Evolutionary conservation across 169 alveolate species (phyloP), one percentile per base, ranked within the genome.

Genomic region (Plasmodium reichenowi): DNA sequence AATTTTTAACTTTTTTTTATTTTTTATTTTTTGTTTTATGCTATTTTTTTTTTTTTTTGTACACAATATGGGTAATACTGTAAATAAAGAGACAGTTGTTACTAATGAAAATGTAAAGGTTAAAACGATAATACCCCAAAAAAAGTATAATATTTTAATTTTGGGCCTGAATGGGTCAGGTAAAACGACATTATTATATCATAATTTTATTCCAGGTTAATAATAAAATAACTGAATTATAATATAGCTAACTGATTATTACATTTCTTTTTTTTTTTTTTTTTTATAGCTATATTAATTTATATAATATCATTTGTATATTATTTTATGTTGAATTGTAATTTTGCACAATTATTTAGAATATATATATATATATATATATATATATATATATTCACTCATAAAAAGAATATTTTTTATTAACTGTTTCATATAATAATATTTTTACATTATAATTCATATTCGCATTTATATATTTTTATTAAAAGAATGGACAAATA

Each of bases 121-220:
- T 26, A 66, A 26, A n/a, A 64, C 64, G 29, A 7, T 48, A n/a
- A n/a, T 15, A 8, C 58, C 83, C 0, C 58, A 38, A 9, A 67
- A 83, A 43, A 83, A 83, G 64, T 83, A 83, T 66, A 83, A 83
- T 66, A 83, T 83, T 68, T 59, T 83, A 83, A 67, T 83, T 54
- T 70, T 83, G 54, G 91, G 91, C 85, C 85, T 83, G 56, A 83
- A 32, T 48, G 91, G 91, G 2, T 83, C 91, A 38, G 91, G 91
- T n/a, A 83, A 83, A 83, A 83, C 91, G 26, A 83, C 91, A 54
- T 63, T 83, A 68, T 50, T 83, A 50, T 83, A 83, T 70, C 91
- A 83, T 47, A 83, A 83, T 71, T 56, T 83, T 70, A 83, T 83
- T 68, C 91, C 91, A 68, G 91, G 91, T 83, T 29, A 64, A 60